A percentile compares a stretch with the other conserved stretches of the same genome.
These are phyloP conservation scores for Exobasidium cylindrosporum DNA, from an alignment of 1,284 basidiomycete genomes.

Conservation along the genomic window DNA sequence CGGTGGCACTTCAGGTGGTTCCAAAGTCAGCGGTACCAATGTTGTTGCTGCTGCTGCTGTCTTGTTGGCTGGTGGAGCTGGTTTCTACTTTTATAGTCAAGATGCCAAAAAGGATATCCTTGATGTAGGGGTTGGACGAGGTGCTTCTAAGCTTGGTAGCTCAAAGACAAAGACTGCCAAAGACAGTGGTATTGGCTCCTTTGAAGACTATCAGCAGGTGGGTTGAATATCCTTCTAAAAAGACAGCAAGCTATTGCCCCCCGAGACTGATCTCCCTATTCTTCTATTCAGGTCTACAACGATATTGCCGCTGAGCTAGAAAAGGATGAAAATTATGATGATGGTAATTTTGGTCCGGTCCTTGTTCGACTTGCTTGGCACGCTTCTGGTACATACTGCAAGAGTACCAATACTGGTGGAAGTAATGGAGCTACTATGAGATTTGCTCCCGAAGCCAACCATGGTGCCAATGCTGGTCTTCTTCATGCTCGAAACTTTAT, in stretches of 20 bases:
- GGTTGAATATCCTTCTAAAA: background rate
- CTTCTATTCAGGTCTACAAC: constrained; percentile 54
- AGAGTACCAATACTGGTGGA: constrained; percentile 63
- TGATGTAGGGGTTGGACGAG: constrained; percentile 8
- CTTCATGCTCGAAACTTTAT: constrained; percentile 76
- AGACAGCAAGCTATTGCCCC: too few species aligned
- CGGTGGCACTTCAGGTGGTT: constrained; percentile 13
- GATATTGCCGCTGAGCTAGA: constrained; percentile 48
- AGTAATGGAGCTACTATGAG: constrained; percentile 44
- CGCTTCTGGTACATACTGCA: constrained; percentile 72
- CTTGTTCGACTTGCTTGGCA: constrained; percentile 86
- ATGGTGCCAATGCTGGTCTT: constrained; percentile 85
- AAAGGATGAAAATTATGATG: constrained; percentile 27
- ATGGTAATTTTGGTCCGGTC: constrained; percentile 63
- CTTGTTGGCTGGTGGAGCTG: constrained; percentile 7
- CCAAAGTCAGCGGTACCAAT: constrained; percentile 7
- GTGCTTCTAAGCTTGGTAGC: constrained; percentile 9
- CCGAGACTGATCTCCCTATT: too few species aligned
- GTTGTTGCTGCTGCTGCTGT: constrained; percentile 5
- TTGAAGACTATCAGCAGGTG: constrained; percentile 45
- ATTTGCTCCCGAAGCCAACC: constrained; percentile 60
- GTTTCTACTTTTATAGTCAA: constrained; percentile 16
- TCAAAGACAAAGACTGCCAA: constrained; percentile 2
- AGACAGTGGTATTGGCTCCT: constrained; percentile 5
- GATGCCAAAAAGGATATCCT: constrained; percentile 17